phyloP scores from a whole-genome alignment of 176 grass and related monocot species.

The Cenchrus americanus region DNA sequence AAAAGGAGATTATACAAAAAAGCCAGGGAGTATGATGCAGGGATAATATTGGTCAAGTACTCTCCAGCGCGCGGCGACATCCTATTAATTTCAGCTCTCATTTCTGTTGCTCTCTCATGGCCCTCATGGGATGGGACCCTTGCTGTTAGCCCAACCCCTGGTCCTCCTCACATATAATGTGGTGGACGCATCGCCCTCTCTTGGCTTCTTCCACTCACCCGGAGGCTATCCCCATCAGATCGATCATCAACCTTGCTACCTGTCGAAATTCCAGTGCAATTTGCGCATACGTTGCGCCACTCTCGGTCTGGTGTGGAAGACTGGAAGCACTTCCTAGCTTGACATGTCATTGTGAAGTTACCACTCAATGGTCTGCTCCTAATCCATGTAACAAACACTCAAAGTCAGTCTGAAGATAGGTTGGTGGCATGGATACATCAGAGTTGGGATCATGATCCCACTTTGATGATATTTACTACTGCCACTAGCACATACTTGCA shows the following conservation, averaged over 20 bases:
- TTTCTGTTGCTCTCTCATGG: conserved; percentile 47
- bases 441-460: conserved; percentile 17
- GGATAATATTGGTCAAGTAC: conserved; percentile 34
- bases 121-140: conserved; percentile 36
- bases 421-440: conserved; percentile 32
- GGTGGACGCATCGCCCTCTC: conserved; percentile 40
- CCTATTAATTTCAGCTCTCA: conserved; percentile 42
- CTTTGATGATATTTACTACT: neutral
- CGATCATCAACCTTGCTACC: neutral
- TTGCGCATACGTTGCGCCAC: too few species aligned
- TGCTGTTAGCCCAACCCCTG: neutral
- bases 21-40: too few species aligned
- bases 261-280: neutral
- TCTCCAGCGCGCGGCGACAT: conserved; percentile 12
- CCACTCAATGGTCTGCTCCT: neutral
- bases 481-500: neutral
- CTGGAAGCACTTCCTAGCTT: neutral
- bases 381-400: neutral
- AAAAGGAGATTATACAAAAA: too few species aligned
- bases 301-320: neutral
- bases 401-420: conserved; percentile 31
- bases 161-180: conserved; percentile 35
- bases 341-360: neutral
- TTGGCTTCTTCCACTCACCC: conserved; percentile 27
- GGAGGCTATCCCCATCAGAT: neutral